Evolutionary conservation across 176 grass and related monocot genomes (phyloP).

Genomic region (Carex parvula): DNA sequence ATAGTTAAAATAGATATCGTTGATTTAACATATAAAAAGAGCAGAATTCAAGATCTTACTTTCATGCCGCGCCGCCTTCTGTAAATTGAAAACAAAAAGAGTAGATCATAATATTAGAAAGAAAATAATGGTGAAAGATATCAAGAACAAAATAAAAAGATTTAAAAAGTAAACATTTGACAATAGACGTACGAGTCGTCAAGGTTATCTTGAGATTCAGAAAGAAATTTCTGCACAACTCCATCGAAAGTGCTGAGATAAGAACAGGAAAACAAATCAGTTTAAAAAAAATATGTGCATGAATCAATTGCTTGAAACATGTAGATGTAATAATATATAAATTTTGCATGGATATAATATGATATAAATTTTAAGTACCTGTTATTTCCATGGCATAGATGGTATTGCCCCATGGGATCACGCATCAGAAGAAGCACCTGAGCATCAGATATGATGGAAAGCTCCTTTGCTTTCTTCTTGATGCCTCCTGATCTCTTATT

Average conservation of each 20-base stretch:
- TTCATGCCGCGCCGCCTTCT: no score
- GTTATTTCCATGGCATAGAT: not conserved
- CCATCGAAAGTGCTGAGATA: not conserved
- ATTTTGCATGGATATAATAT: no score
- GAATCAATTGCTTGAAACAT: not conserved
- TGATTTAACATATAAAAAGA: not conserved
- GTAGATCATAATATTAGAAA: no score
- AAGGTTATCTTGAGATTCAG: no score
- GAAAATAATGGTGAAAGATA: not conserved
- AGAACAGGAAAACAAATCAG: not conserved
- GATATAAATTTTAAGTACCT: not conserved
- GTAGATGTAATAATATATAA: no score
- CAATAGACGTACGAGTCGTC: no score
- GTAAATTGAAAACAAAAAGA: not conserved
- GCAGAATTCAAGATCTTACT: no score
- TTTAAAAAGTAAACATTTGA: no score
- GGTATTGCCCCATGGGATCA: not conserved
- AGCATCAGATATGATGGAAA: not conserved
- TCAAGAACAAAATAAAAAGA: no score
- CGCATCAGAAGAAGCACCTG: not conserved
- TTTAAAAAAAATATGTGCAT: not conserved
- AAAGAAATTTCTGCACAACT: no score
- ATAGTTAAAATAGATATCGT: no score
- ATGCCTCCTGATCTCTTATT: not conserved
- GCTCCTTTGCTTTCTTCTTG: not conserved